Evolutionary conservation across 2,329 filamentous ascomycete species (phyloP), one percentile per base, ranked within the genome.

Genomic region (Pseudogymnoascus sp.): DNA sequence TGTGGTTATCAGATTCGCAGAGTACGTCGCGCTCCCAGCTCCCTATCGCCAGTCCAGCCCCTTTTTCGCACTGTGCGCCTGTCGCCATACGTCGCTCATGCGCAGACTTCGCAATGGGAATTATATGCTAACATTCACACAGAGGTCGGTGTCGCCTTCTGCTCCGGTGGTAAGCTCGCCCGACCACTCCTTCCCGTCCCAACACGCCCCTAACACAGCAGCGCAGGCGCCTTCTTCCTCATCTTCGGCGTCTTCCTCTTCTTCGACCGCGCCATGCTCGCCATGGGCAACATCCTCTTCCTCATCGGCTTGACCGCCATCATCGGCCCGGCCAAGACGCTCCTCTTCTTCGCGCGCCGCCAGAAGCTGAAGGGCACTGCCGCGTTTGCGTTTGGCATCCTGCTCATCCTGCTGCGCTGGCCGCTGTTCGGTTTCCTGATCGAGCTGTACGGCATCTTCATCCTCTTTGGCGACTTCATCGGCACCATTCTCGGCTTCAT

Each of bases 271-370:
- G 90, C 94, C 71, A 92, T 97, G 90, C 85, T 99, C 61, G 93
- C 93, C 68, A 97, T 97, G 94, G 94, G 94, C 77, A 97, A 97
- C 72, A 95, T 99, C 75, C 91, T 99, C 74, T 97, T 99, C 81
- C 85, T 99, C 60, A 90, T 96, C 77, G 94, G 94, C 74, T 85
- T 99, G 25, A 96, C 92, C 30, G 88, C 97, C 63, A 95, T 97
- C 70, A 96, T 99, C 76, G 94, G 94, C 43, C 83, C 90, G 22
- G 83, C 89, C 74, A 97, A 97, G 74, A 97, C 94, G 0, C 80
- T 93, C 65, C 80, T 89, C 72, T 99, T 99, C 85, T 99, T 99
- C 79, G 90, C 91, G 59, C 88, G 94, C 64, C 87, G 86, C 68
- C 91, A 97, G 73, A 99, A 99, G 76, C 84, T 90, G 70, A 91